Percentiles rank a stretch among this genome's conserved stretches.
Conservation (phyloP, 2,329 filamentous ascomycete genomes). For the Sclerotinia spermophila region DNA sequence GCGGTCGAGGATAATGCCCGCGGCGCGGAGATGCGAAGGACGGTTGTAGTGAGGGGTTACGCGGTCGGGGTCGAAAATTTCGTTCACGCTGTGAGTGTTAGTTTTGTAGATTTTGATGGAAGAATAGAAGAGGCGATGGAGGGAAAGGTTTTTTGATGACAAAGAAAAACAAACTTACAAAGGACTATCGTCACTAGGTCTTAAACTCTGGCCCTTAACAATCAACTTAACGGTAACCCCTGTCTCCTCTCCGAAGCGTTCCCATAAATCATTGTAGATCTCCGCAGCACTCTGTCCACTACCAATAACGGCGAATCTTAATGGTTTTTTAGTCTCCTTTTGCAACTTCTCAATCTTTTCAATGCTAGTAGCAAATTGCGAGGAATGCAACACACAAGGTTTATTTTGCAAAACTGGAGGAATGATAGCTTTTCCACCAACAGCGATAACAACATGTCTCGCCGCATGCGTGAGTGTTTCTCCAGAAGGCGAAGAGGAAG, state of each 20-base stretch:
- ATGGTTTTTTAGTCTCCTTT: slow-evolving; percentile 23
- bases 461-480: slow-evolving; percentile 41
- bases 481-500: slow-evolving; percentile 38
- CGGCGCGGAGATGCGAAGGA: slow-evolving; percentile 55
- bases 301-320: slow-evolving; percentile 72
- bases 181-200: slow-evolving; percentile 91
- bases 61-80: slow-evolving; percentile 88
- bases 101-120: slow-evolving; percentile 6
- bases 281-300: slow-evolving; percentile 92
- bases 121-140: background rate
- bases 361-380: slow-evolving; percentile 69
- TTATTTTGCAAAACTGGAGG: slow-evolving; percentile 65
- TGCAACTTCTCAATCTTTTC: slow-evolving; percentile 48
- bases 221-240: slow-evolving; percentile 62
- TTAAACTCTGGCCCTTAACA: slow-evolving; percentile 78
- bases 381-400: slow-evolving; percentile 80
- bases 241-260: slow-evolving; percentile 78
- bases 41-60: slow-evolving; percentile 74
- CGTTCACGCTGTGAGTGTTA: slow-evolving; percentile 68
- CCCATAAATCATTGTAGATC: slow-evolving; percentile 87
- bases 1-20: slow-evolving; percentile 64
- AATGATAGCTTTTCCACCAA: slow-evolving; percentile 67
- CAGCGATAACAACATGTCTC: slow-evolving; percentile 58
- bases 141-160: background rate
- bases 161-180: slow-evolving; percentile 59